Conservation (phyloP, 2,329 filamentous ascomycete species). For the Fusarium torreyae region DNA sequence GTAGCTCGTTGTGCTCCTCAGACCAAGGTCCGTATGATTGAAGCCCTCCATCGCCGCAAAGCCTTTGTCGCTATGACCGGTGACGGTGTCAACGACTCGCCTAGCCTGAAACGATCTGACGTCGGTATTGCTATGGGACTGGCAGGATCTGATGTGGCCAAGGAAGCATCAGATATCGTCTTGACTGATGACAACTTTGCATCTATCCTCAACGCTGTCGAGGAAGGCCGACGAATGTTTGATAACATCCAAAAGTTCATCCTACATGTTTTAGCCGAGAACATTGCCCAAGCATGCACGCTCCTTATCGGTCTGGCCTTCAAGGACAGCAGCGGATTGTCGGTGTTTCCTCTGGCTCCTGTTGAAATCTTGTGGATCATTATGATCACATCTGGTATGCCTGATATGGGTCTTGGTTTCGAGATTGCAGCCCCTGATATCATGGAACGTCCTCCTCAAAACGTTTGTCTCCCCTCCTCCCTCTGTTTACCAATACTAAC, state of each 20-base stretch:
- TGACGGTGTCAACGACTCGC: slow-evolving; percentile 80
- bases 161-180: slow-evolving; percentile 77
- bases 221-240: slow-evolving; percentile 79
- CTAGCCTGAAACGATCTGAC: slow-evolving; percentile 76
- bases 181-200: slow-evolving; percentile 82
- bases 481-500: not conserved
- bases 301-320: slow-evolving; percentile 79
- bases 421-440: slow-evolving; percentile 79
- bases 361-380: slow-evolving; percentile 87
- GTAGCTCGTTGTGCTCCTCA: slow-evolving; percentile 79
- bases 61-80: slow-evolving; percentile 81
- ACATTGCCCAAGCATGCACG: slow-evolving; percentile 78
- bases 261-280: slow-evolving; percentile 76
- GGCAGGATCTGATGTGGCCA: slow-evolving; percentile 78
- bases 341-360: slow-evolving; percentile 79
- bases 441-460: slow-evolving; percentile 77
- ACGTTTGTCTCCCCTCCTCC: slow-evolving; percentile 56
- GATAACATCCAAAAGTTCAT: slow-evolving; percentile 83
- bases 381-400: slow-evolving; percentile 81
- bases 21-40: slow-evolving; percentile 83
- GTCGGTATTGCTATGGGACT: slow-evolving; percentile 81
- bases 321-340: slow-evolving; percentile 74
- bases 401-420: slow-evolving; percentile 82
- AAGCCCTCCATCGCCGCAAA: slow-evolving; percentile 76
- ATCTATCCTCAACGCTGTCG: slow-evolving; percentile 78